Evolutionary conservation across 257 asterid species (phyloP), one percentile per base, ranked within the genome.

Genomic region (Mentha longifolia): DNA sequence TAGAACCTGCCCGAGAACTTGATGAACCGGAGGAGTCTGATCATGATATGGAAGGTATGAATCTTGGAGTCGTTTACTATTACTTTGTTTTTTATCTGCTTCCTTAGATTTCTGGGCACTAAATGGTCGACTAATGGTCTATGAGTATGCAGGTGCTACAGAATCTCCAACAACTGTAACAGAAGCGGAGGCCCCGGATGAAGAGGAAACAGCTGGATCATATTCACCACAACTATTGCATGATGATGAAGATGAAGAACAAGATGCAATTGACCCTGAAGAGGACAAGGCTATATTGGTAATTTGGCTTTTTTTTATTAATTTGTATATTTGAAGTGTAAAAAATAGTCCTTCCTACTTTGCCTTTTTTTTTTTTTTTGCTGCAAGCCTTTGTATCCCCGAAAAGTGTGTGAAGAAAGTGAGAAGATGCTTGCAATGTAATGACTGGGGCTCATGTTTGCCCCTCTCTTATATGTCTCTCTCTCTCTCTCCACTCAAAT

Each of bases 271-370:
- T 80, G 96, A 93, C 81, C 97, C 97, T 77, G 97, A 89, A 69
- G 97, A 83, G 77, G 98, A 93, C 85, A 86, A 78, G 74, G 95
- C 91, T 63, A 82, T 87, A 62, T 70, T 93, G 92, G 95, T 90
- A 90, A 1, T 6, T 74, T 73, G 19, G 43, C 49, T 71, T 15
- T 33, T n/a, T n/a, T n/a, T 15, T 41, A 49, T 51, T 35, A 49
- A 12, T 50, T 31, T 35, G 11, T 65, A 55, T 56, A 22, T 62
- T 20, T 76, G 47, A 39, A 19, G 64, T 59, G 45, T 54, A 35
- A 45, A 42, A n/a, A 50, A 35, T 63, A 22, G 6, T 65, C 8
- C 9, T 70, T 59, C n/a, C 42, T 20, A 12, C n/a, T 28, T 41
- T 20, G 14, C 37, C 42, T 11, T 30, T 46, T n/a, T n/a, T n/a